Evolutionary conservation across 2,329 filamentous ascomycete species (phyloP).

Genomic region (Helicocarpus griseus): DNA sequence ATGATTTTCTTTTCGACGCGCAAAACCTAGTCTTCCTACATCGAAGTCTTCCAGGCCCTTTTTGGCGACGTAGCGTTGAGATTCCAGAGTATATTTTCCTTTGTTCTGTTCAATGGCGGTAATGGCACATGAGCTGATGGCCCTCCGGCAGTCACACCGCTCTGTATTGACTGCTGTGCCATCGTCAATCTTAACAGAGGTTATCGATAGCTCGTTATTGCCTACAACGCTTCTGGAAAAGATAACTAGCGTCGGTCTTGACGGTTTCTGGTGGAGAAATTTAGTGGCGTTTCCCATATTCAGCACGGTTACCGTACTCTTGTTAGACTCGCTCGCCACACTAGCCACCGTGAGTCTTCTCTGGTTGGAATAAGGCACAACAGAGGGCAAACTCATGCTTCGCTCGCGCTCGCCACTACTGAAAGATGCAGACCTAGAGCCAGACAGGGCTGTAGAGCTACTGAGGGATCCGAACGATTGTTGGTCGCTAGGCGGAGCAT

Average conservation of each 20-base stretch:
- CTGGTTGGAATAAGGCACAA: background rate
- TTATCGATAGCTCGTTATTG: background rate
- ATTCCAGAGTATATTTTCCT: background rate
- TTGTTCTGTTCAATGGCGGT: background rate
- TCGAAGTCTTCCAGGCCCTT: background rate
- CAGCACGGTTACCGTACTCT: slow-evolving; percentile 1
- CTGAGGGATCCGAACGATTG: background rate
- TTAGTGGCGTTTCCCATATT: slow-evolving; percentile 1
- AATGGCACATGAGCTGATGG: background rate
- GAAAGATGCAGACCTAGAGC: background rate
- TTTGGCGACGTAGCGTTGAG: slow-evolving; percentile 1
- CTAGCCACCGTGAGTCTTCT: background rate
- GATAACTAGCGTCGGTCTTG: background rate
- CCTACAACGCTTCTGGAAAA: background rate
- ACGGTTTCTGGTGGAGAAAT: background rate
- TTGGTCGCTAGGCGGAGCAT: background rate
- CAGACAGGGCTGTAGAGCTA: background rate
- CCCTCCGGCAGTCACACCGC: slow-evolving; percentile 2
- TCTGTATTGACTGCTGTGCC: slow-evolving; percentile 1
- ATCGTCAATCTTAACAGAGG: background rate
- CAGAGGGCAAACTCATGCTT: background rate
- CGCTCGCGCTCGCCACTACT: background rate
- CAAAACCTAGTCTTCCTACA: background rate
- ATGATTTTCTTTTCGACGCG: slow-evolving; percentile 1
- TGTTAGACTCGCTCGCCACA: background rate